phyloP scores from a whole-genome alignment of 1,284 basidiomycete species.

The Takashimella koratensis region DNA sequence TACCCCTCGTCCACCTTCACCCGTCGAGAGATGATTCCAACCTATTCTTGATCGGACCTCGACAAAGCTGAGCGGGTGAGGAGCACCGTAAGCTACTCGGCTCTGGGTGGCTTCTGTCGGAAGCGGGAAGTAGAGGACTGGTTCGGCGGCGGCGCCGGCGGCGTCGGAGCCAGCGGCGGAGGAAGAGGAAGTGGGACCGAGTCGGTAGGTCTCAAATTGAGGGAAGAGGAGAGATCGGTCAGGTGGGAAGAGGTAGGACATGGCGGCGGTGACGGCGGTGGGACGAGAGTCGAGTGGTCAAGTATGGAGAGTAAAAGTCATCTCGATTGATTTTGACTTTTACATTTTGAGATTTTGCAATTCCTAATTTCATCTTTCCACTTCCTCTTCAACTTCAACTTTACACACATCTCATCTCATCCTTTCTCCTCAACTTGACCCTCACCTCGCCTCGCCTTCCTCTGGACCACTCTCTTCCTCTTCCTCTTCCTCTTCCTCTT shows the following conservation, averaged over 20 bases:
- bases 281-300: not conserved
- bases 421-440: too few species aligned
- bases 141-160: constrained; percentile 31
- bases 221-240: constrained; percentile 31
- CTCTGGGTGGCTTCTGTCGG: constrained; percentile 40
- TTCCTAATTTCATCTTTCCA: too few species aligned
- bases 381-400: too few species aligned
- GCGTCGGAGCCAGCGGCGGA: too few species aligned
- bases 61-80: constrained; percentile 37
- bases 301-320: not conserved
- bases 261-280: constrained; percentile 6
- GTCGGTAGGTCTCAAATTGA: constrained; percentile 44
- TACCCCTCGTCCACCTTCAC: constrained; percentile 52
- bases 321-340: not conserved
- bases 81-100: constrained; percentile 25
- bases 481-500: too few species aligned
- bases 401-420: too few species aligned
- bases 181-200: too few species aligned
- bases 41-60: constrained; percentile 78
- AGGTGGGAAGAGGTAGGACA: constrained; percentile 32
- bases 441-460: too few species aligned
- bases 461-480: too few species aligned
- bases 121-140: constrained; percentile 18
- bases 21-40: constrained; percentile 73
- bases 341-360: not conserved